Evolutionary conservation across 176 grass and related monocot species (phyloP).

Genomic region (Bromus sterilis): DNA sequence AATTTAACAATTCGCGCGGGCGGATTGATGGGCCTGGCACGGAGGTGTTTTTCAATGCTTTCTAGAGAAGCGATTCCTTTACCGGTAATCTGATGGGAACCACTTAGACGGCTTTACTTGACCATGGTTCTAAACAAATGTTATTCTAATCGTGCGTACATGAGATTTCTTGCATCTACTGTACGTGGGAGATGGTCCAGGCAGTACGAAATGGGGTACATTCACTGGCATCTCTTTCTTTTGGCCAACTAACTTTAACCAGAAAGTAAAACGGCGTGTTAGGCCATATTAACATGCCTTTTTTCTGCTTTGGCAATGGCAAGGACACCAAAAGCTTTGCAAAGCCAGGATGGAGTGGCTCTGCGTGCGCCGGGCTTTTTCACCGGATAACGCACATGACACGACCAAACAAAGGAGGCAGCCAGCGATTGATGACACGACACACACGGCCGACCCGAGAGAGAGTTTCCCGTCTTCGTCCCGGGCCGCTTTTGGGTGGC

Average conservation of each 20-base stretch:
- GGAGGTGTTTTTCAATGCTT: conserved; percentile 13
- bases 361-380: neutral
- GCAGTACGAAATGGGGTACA: neutral
- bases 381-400: conserved; percentile 24
- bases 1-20: neutral
- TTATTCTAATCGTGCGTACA: neutral
- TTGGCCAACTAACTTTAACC: neutral
- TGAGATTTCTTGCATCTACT: neutral
- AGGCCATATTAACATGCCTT: neutral
- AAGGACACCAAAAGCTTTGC: neutral
- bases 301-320: neutral
- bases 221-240: neutral
- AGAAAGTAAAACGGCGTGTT: neutral
- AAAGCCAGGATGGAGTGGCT: neutral
- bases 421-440: no score
- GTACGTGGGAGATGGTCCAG: neutral
- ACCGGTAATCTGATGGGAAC: conserved; percentile 47
- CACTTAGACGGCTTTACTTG: neutral
- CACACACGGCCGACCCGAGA: neutral
- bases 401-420: neutral
- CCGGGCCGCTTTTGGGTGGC: neutral
- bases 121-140: neutral
- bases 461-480: neutral
- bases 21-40: conserved; percentile 23
- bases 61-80: conserved; percentile 29